Percentiles rank a stretch among this genome's conserved stretches.
phyloP scores from a whole-genome alignment of 2,329 filamentous ascomycete species.

The Dactylonectria estremocensis region DNA sequence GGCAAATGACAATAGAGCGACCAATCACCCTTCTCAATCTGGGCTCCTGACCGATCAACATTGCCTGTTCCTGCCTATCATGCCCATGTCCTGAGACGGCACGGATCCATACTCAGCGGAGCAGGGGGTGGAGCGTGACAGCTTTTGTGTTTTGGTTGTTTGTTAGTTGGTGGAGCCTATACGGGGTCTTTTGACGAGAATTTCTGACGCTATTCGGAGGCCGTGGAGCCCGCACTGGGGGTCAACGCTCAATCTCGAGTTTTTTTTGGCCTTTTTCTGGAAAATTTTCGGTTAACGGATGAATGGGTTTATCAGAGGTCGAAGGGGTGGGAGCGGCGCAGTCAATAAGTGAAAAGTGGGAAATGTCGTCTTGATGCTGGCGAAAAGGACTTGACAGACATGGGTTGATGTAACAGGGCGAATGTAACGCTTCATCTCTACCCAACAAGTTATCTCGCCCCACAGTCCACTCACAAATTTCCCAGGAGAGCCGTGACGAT shows the following conservation, averaged over 20 bases:
- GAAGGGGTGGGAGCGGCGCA: background rate
- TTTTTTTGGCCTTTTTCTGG: background rate
- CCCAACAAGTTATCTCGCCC: too few relatives aligned
- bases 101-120: constrained; percentile 18
- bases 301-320: background rate
- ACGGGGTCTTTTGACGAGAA: constrained; percentile 15
- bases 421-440: too few relatives aligned
- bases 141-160: background rate
- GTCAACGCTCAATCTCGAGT: background rate
- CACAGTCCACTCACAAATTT: too few relatives aligned
- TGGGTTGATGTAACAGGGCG: too few relatives aligned
- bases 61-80: constrained; percentile 33
- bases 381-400: too few relatives aligned
- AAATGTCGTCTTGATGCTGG: too few relatives aligned
- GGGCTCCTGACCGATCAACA: background rate
- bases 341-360: too few relatives aligned
- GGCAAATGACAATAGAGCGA: background rate
- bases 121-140: constrained; percentile 15
- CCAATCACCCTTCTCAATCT: constrained; percentile 2
- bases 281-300: background rate
- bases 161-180: constrained; percentile 18
- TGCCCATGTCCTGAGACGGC: background rate
- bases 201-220: background rate
- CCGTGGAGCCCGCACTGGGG: background rate
- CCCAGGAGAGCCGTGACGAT: too few relatives aligned